phyloP scores from a whole-genome alignment of 2,329 filamentous ascomycete species.

The Fusarium sacchari region DNA sequence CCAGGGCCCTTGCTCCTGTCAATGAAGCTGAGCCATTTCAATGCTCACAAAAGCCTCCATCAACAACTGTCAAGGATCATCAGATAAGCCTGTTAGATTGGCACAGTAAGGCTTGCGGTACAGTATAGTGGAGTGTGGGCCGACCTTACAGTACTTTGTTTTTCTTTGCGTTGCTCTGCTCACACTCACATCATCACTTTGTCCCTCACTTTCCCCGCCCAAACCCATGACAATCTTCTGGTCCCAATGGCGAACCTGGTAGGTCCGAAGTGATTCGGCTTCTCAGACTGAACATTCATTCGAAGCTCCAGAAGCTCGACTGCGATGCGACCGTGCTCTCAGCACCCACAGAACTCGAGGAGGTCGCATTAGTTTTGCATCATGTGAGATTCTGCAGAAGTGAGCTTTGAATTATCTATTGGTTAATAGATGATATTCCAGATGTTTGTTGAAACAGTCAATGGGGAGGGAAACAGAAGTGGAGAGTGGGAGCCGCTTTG shows the following conservation, averaged over 20 bases:
- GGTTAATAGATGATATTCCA: conserved; percentile 11
- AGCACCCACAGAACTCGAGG: conserved; percentile 34
- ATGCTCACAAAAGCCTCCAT: conserved; percentile 24
- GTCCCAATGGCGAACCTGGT: conserved; percentile 19
- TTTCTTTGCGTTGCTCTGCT: background rate
- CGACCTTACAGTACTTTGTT: conserved; percentile 15
- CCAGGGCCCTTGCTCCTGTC: conserved; percentile 37
- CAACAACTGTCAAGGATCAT: conserved; percentile 27
- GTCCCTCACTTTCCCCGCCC: conserved; percentile 28
- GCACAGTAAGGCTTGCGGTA: conserved; percentile 16
- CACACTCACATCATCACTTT: conserved; percentile 20
- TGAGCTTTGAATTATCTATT: conserved; percentile 27
- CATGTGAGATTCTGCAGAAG: conserved; percentile 43
- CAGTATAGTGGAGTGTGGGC: conserved; percentile 26
- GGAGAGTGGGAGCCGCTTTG: conserved; percentile 4
- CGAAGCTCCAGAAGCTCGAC: conserved; percentile 23
- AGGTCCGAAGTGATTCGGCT: conserved; percentile 27
- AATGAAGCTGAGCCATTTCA: conserved; percentile 24
- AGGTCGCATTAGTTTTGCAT: conserved; percentile 42
- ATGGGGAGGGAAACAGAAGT: conserved; percentile 21
- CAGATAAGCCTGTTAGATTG: conserved; percentile 35
- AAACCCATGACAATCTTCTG: conserved; percentile 17
- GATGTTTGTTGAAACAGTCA: conserved; percentile 31
- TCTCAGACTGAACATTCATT: conserved; percentile 8
- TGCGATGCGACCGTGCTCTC: conserved; percentile 32